Conservation (phyloP, 2,329 filamentous ascomycete species). For the Pyrenophora graminea region DNA sequence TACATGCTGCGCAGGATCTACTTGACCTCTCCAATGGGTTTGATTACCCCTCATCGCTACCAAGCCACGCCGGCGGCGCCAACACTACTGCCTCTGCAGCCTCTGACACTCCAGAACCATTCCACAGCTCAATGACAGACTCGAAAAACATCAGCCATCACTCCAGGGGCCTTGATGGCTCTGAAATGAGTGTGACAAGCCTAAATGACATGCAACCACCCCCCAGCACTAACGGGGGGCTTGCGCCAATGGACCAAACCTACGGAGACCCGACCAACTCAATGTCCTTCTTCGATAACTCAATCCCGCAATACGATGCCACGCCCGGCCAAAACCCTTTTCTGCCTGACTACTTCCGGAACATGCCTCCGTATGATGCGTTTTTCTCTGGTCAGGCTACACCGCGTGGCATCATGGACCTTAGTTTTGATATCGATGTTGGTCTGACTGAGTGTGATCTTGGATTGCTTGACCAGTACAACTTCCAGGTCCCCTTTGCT, state of each 20-base stretch:
- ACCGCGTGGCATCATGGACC: constrained; percentile 52
- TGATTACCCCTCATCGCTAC: constrained; percentile 21
- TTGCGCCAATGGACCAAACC: constrained; percentile 9
- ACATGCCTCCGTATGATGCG: constrained; percentile 36
- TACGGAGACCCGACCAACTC: constrained; percentile 11
- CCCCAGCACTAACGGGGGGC: constrained; percentile 2
- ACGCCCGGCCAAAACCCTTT: constrained; percentile 24
- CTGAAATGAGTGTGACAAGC: background rate
- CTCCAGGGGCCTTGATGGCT: background rate
- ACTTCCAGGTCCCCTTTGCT: constrained; percentile 50
- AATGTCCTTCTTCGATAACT: constrained; percentile 22
- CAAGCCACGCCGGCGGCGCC: constrained; percentile 7
- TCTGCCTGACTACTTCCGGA: constrained; percentile 36
- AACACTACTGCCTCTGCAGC: constrained; percentile 10
- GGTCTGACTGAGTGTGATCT: constrained; percentile 53
- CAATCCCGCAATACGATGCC: constrained; percentile 19
- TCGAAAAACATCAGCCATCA: background rate
- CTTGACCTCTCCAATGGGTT: constrained; percentile 35
- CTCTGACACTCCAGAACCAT: constrained; percentile 7
- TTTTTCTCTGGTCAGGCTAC: constrained; percentile 47
- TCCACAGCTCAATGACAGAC: constrained; percentile 3
- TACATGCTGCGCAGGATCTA: constrained; percentile 39
- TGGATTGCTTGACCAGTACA: constrained; percentile 52
- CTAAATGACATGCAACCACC: constrained; percentile 12
- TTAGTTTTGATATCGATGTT: constrained; percentile 52